A percentile compares a stretch with the other conserved stretches of the same genome.
Conservation (phyloP, 2,329 filamentous ascomycete genomes). For the Fusarium sambucinum region DNA sequence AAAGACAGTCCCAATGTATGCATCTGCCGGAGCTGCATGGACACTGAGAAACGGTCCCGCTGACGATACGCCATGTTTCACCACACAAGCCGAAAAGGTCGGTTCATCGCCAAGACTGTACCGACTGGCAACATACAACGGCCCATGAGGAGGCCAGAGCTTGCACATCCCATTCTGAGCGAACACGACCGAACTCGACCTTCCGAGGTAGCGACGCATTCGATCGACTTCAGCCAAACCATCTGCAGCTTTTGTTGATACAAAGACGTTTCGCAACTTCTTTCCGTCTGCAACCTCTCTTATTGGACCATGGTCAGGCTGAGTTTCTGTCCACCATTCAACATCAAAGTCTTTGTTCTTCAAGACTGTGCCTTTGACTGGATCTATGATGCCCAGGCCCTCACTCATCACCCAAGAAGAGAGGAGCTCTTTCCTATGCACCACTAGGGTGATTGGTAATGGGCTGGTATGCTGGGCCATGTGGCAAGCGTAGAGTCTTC, state of each 20-base stretch:
- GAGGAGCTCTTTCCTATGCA: constrained; percentile 10
- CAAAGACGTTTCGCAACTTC: constrained; percentile 12
- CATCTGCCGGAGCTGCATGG: constrained; percentile 10
- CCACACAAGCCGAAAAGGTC: constrained; percentile 12
- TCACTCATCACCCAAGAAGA: constrained; percentile 1
- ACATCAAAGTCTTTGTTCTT: constrained; percentile 10
- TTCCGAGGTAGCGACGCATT: not conserved
- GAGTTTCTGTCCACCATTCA: constrained; percentile 18
- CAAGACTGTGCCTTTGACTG: not conserved
- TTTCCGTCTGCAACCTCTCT: constrained; percentile 13
- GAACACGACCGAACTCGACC: constrained; percentile 9
- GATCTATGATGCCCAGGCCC: constrained; percentile 7
- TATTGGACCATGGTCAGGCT: constrained; percentile 8
- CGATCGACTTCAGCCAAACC: constrained; percentile 11
- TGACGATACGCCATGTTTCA: constrained; percentile 17
- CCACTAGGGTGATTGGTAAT: constrained; percentile 5
- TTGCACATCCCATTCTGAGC: constrained; percentile 22
- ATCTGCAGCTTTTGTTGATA: constrained; percentile 17
- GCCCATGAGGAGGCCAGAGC: constrained; percentile 18
- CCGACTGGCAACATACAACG: constrained; percentile 7
- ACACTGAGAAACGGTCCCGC: constrained; percentile 15
- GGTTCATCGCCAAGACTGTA: not conserved
- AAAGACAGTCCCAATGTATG: constrained; percentile 9
- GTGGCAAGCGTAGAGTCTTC: constrained; percentile 6
- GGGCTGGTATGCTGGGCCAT: constrained; percentile 7